Evolutionary conservation across 2,329 filamentous ascomycete species (phyloP).

Genomic region (Didymella exigua): DNA sequence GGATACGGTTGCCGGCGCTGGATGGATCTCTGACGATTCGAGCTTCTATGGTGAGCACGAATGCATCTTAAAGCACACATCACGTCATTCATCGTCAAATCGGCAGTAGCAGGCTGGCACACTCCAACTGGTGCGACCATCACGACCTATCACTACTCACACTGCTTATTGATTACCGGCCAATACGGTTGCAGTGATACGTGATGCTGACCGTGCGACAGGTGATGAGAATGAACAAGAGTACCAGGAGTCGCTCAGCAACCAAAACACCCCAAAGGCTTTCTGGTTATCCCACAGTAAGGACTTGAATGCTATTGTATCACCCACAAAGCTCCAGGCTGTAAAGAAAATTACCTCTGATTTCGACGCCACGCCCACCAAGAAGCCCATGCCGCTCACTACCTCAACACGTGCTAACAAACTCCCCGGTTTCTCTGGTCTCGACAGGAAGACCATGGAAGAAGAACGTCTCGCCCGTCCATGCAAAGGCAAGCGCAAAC

Average conservation of each 20-base stretch:
- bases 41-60: conserved; percentile 51
- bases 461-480: conserved; percentile 17
- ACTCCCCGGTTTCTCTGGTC: conserved; percentile 2
- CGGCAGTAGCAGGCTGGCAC: background rate
- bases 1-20: conserved; percentile 38
- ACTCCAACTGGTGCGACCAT: background rate
- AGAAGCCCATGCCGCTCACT: conserved; percentile 9
- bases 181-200: background rate
- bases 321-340: conserved; percentile 13
- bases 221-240: conserved; percentile 39
- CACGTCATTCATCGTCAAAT: conserved; percentile 2
- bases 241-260: conserved; percentile 24
- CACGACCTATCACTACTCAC: background rate
- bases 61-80: background rate
- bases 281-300: conserved; percentile 31
- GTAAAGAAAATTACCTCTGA: conserved; percentile 1
- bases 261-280: conserved; percentile 18
- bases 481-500: conserved; percentile 20
- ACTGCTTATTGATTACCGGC: background rate
- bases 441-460: conserved; percentile 23
- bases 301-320: conserved; percentile 33
- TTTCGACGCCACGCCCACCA: conserved; percentile 9
- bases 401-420: conserved; percentile 7
- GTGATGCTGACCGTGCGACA: conserved; percentile 18
- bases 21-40: conserved; percentile 51